phyloP scores from a whole-genome alignment of 495 filamentous ascomycete genomes.

The Penicillium diatomitis region DNA sequence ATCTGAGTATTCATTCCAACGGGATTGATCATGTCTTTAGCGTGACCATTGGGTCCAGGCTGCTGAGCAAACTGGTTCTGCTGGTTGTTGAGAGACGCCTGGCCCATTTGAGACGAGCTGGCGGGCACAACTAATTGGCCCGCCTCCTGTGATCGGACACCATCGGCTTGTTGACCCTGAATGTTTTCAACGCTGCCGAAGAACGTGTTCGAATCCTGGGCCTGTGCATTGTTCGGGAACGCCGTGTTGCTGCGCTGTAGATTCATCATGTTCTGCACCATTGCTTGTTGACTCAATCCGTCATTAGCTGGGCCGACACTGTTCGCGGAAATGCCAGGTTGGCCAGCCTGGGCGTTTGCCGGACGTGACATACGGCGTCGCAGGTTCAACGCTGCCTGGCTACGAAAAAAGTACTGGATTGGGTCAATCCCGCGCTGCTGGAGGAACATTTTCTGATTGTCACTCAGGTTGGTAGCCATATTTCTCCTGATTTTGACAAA shows the following conservation, averaged over 20 bases:
- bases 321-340: slow-evolving; percentile 21
- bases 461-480: slow-evolving; percentile 29
- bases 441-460: slow-evolving; percentile 35
- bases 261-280: slow-evolving; percentile 37
- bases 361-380: slow-evolving; percentile 24
- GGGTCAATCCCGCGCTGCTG: slow-evolving; percentile 36
- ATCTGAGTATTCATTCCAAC: slow-evolving; percentile 33
- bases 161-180: slow-evolving; percentile 53
- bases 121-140: slow-evolving; percentile 60
- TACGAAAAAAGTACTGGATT: slow-evolving; percentile 41
- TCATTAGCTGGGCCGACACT: slow-evolving; percentile 21
- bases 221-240: slow-evolving; percentile 30
- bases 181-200: slow-evolving; percentile 46
- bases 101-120: slow-evolving; percentile 44
- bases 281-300: slow-evolving; percentile 30
- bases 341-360: slow-evolving; percentile 26
- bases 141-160: slow-evolving; percentile 52
- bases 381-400: slow-evolving; percentile 34
- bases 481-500: slow-evolving; percentile 36
- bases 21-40: slow-evolving; percentile 26
- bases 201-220: slow-evolving; percentile 39
- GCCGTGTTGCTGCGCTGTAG: slow-evolving; percentile 33
- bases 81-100: slow-evolving; percentile 23
- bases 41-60: slow-evolving; percentile 28
- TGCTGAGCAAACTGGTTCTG: slow-evolving; percentile 34